Evolutionary conservation across 805 yeast species (phyloP).

Genomic region (Suhomyces sp.): DNA sequence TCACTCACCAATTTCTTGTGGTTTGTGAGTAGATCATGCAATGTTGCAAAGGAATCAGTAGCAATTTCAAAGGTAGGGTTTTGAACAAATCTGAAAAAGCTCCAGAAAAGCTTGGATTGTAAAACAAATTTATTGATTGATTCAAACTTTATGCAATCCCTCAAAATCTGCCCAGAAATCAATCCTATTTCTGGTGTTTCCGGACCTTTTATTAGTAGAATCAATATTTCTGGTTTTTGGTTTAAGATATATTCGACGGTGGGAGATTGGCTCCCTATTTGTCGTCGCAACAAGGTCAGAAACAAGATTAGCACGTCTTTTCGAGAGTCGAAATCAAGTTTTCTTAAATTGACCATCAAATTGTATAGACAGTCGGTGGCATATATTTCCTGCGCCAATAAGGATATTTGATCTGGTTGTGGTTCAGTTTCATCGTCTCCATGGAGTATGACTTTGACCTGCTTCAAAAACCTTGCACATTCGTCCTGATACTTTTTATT

Average conservation of each 20-base stretch:
- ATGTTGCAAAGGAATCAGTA: constrained; percentile 82
- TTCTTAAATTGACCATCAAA: constrained; percentile 57
- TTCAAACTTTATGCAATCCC: constrained; percentile 85
- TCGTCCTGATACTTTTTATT: constrained; percentile 66
- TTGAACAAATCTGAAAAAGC: constrained; percentile 74
- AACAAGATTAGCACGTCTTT: constrained; percentile 77
- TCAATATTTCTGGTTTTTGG: constrained; percentile 63
- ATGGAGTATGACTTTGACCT: constrained; percentile 61
- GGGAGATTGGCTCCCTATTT: constrained; percentile 73
- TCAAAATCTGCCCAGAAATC: constrained; percentile 71
- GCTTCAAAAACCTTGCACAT: constrained; percentile 60
- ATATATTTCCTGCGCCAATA: constrained; percentile 77
- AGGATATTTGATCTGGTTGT: constrained; percentile 71
- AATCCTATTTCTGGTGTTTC: constrained; percentile 72
- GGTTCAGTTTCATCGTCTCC: constrained; percentile 69
- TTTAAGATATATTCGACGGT: constrained; percentile 78
- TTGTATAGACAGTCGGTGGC: constrained; percentile 64
- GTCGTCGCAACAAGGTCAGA: constrained; percentile 73
- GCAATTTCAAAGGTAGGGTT: constrained; percentile 82
- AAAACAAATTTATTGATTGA: constrained; percentile 60
- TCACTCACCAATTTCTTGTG: constrained; percentile 71
- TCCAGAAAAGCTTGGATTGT: constrained; percentile 69
- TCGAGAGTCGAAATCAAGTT: constrained; percentile 84
- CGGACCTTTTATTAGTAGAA: constrained; percentile 65
- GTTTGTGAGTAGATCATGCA: constrained; percentile 63